phyloP scores from a whole-genome alignment of 1,284 basidiomycete species.

The Mycosarcoma maydis region DNA sequence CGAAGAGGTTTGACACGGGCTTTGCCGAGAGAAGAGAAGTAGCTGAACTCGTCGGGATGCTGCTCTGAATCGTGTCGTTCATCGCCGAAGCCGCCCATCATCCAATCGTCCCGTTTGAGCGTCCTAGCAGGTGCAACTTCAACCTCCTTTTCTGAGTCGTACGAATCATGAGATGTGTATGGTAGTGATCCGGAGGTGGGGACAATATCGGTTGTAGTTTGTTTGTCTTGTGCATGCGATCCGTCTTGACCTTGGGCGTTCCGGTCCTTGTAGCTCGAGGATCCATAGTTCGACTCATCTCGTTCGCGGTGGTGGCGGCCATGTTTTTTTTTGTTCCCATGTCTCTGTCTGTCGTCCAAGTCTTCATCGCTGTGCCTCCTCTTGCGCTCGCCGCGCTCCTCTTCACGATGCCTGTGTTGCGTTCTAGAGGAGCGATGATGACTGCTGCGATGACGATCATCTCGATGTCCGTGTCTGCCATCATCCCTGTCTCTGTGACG shows the following conservation, averaged over 20 bases:
- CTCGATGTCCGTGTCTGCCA: neutral
- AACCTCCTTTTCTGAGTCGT: constrained; percentile 69
- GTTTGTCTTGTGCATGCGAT: constrained; percentile 5
- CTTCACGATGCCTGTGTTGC: constrained; percentile 1
- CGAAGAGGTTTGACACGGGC: constrained; percentile 71
- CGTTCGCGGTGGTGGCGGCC: constrained; percentile 68
- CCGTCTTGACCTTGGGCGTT: neutral
- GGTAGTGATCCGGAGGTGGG: constrained; percentile 81
- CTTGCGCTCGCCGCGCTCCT: constrained; percentile 63
- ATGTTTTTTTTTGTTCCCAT: constrained; percentile 2
- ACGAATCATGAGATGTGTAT: constrained; percentile 72
- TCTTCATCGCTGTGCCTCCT: constrained; percentile 62
- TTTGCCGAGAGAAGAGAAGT: constrained; percentile 82
- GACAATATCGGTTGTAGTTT: constrained; percentile 77
- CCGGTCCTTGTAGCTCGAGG: constrained; percentile 73
- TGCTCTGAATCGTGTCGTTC: constrained; percentile 23
- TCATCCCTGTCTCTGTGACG: constrained; percentile 4
- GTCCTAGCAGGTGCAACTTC: constrained; percentile 67
- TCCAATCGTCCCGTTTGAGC: constrained; percentile 85
- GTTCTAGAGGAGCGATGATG: constrained; percentile 4
- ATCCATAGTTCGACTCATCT: constrained; percentile 74
- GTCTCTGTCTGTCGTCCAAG: constrained; percentile 10
- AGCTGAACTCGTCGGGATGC: constrained; percentile 65
- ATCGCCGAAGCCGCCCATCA: constrained; percentile 71
- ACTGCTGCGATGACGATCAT: constrained; percentile 18